Conservation (phyloP, 495 filamentous ascomycete species). For the Parathielavia hyrcaniae region DNA sequence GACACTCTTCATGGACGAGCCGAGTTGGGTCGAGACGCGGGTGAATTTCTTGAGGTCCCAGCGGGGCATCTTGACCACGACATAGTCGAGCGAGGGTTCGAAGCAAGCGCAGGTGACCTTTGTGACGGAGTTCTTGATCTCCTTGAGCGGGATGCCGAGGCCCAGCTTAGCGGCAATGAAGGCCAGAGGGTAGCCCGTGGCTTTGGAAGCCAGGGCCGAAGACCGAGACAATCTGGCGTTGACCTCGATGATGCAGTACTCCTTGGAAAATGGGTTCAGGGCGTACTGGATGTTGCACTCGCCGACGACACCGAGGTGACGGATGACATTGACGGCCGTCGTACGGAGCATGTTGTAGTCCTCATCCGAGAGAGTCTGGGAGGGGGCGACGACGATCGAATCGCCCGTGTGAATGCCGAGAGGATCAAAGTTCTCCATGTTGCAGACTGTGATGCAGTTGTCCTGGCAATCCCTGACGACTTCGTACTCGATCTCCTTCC, state of each 20-base stretch:
- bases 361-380: conserved; percentile 91
- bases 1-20: conserved; percentile 99
- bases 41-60: conserved; percentile 99
- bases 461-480: conserved; percentile 89
- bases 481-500: conserved; percentile 98
- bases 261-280: conserved; percentile 87
- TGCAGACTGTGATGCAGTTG: conserved; percentile 98
- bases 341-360: conserved; percentile 99
- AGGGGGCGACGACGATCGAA: conserved; percentile 93
- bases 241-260: conserved; percentile 97
- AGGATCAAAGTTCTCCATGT: conserved; percentile 99
- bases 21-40: conserved; percentile 86
- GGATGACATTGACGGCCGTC: conserved; percentile 91
- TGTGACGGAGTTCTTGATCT: conserved; percentile 93
- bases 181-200: conserved; percentile 92
- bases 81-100: conserved; percentile 97
- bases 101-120: conserved; percentile 97
- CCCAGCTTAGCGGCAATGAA: conserved; percentile 96
- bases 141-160: conserved; percentile 88
- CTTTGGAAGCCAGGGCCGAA: conserved; percentile 93
- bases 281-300: conserved; percentile 99
- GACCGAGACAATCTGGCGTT: conserved; percentile 96
- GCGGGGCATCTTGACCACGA: conserved; percentile 96
- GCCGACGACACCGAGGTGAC: conserved; percentile 90
- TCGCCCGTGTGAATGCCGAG: conserved; percentile 95